Percentiles rank a stretch among this genome's conserved stretches.
Conservation (phyloP, 352 stramenopile species). For the Phytophthora sp. region DNA sequence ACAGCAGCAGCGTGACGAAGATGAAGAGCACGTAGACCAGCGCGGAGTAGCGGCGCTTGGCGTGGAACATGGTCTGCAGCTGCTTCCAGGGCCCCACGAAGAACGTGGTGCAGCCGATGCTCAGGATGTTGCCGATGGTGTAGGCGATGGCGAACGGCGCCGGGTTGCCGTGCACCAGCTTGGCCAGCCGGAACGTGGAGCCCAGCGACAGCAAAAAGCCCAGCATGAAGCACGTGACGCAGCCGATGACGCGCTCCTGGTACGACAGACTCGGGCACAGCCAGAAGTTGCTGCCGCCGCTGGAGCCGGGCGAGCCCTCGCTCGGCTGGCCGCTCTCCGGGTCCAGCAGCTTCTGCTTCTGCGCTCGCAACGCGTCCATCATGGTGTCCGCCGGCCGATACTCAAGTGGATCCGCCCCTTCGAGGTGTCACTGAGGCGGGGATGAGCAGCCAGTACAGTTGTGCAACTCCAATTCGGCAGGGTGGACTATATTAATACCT, state of each 20-base stretch:
- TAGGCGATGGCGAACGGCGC: constrained; percentile 87
- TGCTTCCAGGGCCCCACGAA: constrained; percentile 88
- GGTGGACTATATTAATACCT: no score
- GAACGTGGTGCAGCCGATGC: constrained; percentile 83
- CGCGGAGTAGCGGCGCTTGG: constrained; percentile 74
- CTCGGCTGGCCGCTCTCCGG: constrained; percentile 51
- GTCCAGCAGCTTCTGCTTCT: constrained; percentile 86
- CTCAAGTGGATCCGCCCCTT: constrained; percentile 2
- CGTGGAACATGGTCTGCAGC: constrained; percentile 82
- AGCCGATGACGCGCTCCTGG: constrained; percentile 86
- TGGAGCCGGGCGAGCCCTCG: constrained; percentile 34
- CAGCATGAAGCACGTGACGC: constrained; percentile 78
- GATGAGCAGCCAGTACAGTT: no score
- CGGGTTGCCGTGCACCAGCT: constrained; percentile 77
- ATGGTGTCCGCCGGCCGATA: constrained; percentile 24
- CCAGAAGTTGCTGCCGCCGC: constrained; percentile 36
- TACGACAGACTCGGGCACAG: constrained; percentile 81
- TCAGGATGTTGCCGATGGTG: constrained; percentile 86
- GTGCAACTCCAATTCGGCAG: no score
- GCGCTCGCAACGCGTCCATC: constrained; percentile 67
- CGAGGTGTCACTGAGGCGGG: no score
- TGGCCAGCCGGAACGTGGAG: constrained; percentile 79
- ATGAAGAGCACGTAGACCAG: constrained; percentile 85
- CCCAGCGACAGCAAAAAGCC: constrained; percentile 86
- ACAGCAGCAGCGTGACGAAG: constrained; percentile 73